Conservation (phyloP, 2,329 filamentous ascomycete genomes). For the Herpotrichia juniperi region DNA sequence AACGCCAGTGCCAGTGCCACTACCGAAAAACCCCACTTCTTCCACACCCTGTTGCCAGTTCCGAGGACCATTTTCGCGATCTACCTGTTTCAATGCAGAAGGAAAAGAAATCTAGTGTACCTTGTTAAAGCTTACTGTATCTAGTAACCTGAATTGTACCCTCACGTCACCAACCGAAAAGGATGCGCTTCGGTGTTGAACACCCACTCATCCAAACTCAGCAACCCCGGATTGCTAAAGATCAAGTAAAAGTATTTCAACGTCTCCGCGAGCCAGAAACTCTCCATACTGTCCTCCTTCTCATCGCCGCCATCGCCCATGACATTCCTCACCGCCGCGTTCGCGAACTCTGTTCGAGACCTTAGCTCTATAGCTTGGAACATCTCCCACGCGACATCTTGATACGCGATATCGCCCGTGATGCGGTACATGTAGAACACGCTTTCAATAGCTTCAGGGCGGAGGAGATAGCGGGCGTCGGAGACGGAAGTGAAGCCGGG, state of each 20-base stretch:
- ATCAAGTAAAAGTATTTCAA: conserved; percentile 69
- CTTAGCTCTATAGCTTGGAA: conserved; percentile 66
- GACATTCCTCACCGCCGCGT: conserved; percentile 66
- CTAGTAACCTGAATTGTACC: neutral
- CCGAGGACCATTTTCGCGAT: too few relatives aligned
- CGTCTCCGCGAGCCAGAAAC: conserved; percentile 72
- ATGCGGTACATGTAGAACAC: conserved; percentile 77
- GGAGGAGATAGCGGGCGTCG: conserved; percentile 66
- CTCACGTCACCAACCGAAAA: conserved; percentile 21
- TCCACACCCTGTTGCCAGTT: too few relatives aligned
- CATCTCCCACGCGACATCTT: conserved; percentile 75
- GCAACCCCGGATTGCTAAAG: conserved; percentile 62
- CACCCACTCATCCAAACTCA: conserved; percentile 68
- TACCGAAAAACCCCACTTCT: too few relatives aligned
- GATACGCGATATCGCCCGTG: conserved; percentile 68
- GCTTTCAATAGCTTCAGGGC: conserved; percentile 76
- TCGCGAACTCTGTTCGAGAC: conserved; percentile 66
- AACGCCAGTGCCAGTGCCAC: too few relatives aligned
- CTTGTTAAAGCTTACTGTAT: too few relatives aligned
- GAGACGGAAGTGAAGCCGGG: conserved; percentile 61
- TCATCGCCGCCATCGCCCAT: conserved; percentile 43
- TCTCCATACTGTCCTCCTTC: conserved; percentile 69
- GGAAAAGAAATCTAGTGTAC: too few relatives aligned
- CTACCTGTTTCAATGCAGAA: too few relatives aligned
- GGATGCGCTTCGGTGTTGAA: conserved; percentile 55